A percentile compares a stretch with the other conserved stretches of the same genome.
Evolutionary conservation across 2,329 filamentous ascomycete genomes (phyloP).

Genomic region (Cucurbitaria berberidis): DNA sequence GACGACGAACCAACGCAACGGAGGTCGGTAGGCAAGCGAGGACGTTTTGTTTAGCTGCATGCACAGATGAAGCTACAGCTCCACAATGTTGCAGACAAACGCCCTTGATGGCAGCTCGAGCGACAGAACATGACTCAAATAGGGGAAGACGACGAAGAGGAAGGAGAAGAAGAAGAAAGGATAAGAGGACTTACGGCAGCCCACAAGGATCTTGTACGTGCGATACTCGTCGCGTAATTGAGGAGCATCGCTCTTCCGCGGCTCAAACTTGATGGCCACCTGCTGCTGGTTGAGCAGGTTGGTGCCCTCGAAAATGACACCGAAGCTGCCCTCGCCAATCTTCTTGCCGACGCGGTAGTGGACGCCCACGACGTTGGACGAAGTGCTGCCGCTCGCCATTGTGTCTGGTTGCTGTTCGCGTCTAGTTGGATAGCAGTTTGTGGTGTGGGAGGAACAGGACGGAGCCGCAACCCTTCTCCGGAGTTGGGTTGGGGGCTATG

Average conservation of each 20-base stretch:
- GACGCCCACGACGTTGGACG: conserved; percentile 96
- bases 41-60: background rate
- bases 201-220: conserved; percentile 99
- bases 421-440: background rate
- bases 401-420: conserved; percentile 13
- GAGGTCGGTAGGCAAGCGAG: background rate
- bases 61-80: background rate
- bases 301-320: conserved; percentile 98
- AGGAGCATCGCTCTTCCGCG: conserved; percentile 96
- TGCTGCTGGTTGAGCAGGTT: conserved; percentile 99
- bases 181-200: conserved; percentile 79
- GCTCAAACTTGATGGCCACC: conserved; percentile 99
- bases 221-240: conserved; percentile 98
- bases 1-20: background rate
- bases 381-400: conserved; percentile 89
- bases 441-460: conserved; percentile 20
- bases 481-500: conserved; percentile 34
- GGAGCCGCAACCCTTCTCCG: conserved; percentile 33
- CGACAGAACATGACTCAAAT: background rate
- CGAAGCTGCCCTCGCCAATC: conserved; percentile 97
- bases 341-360: conserved; percentile 99
- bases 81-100: background rate
- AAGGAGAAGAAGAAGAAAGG: conserved; percentile 47
- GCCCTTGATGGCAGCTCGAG: background rate
- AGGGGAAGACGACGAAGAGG: conserved; percentile 19